Conservation (phyloP, 1,139 yeast genomes). For the Sugiyamaella sp. region DNA sequence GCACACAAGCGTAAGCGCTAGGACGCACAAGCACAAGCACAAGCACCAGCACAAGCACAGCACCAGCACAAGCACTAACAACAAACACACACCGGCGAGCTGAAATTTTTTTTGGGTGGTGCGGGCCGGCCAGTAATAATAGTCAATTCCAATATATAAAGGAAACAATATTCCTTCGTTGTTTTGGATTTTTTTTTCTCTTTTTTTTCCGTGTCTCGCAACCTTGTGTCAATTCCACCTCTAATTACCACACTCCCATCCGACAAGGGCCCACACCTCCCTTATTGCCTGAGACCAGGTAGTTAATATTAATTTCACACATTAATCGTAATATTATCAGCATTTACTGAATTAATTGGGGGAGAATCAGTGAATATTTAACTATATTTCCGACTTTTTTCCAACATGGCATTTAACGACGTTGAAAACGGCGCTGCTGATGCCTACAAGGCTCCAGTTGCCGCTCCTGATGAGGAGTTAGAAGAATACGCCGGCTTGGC, state of each 20-base stretch:
- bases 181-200: slow-evolving; percentile 1
- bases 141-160: slow-evolving; percentile 16
- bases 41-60: not conserved
- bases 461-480: slow-evolving; percentile 34
- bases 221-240: slow-evolving; percentile 11
- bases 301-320: not conserved
- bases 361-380: not conserved
- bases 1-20: not conserved
- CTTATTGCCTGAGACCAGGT: slow-evolving; percentile 10
- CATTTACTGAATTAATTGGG: slow-evolving; percentile 2
- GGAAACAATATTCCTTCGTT: slow-evolving; percentile 9
- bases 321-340: not conserved
- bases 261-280: slow-evolving; percentile 15
- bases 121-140: slow-evolving; percentile 7
- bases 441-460: slow-evolving; percentile 20
- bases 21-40: slow-evolving; percentile 1
- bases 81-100: slow-evolving; percentile 3
- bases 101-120: not conserved
- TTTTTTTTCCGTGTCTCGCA: slow-evolving; percentile 17
- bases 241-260: slow-evolving; percentile 6
- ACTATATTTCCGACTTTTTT: not conserved
- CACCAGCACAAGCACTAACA: slow-evolving; percentile 1
- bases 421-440: slow-evolving; percentile 23
- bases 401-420: slow-evolving; percentile 21
- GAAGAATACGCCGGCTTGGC: slow-evolving; percentile 45